Evolutionary conservation across 495 filamentous ascomycete genomes (phyloP).

Genomic region (Daldinia caldariorum): DNA sequence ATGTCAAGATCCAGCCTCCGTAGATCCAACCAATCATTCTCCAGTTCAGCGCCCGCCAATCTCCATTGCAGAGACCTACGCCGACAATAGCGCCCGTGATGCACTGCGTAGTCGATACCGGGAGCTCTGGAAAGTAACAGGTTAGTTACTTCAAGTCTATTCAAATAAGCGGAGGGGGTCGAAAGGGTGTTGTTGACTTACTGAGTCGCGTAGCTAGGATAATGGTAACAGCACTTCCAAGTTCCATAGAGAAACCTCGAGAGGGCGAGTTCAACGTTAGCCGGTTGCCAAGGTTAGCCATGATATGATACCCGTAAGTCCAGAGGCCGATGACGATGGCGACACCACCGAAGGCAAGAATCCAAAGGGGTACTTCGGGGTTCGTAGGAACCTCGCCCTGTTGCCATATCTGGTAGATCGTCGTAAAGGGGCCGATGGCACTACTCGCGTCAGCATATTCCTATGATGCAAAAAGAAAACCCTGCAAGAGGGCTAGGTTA

Average conservation of each 20-base stretch:
- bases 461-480: background rate
- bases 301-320: constrained; percentile 79
- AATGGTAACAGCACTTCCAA: constrained; percentile 74
- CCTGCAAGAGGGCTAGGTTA: too few relatives aligned
- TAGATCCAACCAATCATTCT: constrained; percentile 67
- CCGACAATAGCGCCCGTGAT: constrained; percentile 70
- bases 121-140: constrained; percentile 49
- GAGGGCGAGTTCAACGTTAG: constrained; percentile 75
- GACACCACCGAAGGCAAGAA: constrained; percentile 67
- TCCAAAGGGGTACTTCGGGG: constrained; percentile 71
- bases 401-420: constrained; percentile 73
- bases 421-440: constrained; percentile 77
- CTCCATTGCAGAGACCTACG: constrained; percentile 69
- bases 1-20: constrained; percentile 66
- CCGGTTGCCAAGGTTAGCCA: constrained; percentile 73
- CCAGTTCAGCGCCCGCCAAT: constrained; percentile 68
- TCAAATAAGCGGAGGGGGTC: background rate
- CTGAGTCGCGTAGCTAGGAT: constrained; percentile 70
- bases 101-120: constrained; percentile 69
- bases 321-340: constrained; percentile 70
- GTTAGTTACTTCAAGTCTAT: background rate
- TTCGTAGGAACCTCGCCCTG: constrained; percentile 60
- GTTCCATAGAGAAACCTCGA: constrained; percentile 73
- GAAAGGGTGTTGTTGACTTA: constrained; percentile 15
- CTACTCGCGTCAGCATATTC: constrained; percentile 19